These are phyloP conservation scores for Isoetes taiwanensis DNA, from an alignment of 75 land plant genomes.

Conservation along the genomic window DNA sequence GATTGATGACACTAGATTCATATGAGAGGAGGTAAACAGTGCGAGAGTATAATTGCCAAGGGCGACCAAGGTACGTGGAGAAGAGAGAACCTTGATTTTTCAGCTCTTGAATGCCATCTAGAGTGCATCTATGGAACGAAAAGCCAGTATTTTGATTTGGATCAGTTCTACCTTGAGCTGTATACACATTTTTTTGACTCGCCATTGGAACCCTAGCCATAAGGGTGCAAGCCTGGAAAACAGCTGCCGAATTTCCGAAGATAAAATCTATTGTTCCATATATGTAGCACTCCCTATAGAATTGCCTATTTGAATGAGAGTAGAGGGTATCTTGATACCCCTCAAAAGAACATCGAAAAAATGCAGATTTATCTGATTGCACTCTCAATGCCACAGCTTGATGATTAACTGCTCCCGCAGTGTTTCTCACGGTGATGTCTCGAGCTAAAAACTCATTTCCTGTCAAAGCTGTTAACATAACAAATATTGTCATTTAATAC, in stretches of 20 bases:
- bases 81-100: neutral
- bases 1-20: neutral
- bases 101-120: neutral
- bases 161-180: constrained; percentile 1
- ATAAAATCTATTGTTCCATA: constrained; percentile 4
- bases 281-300: neutral
- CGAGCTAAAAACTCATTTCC: neutral
- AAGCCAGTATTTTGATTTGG: neutral
- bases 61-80: neutral
- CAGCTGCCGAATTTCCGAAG: neutral
- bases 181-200: neutral
- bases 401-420: neutral
- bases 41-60: neutral
- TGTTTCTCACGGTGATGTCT: neutral
- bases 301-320: neutral
- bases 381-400: constrained; percentile 4
- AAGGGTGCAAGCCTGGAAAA: constrained; percentile 1
- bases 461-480: neutral
- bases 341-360: neutral
- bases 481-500: too few species aligned
- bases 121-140: neutral
- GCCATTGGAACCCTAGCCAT: neutral
- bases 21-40: neutral
- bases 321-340: constrained; percentile 4
- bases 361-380: neutral